Conservation (phyloP, 2,329 filamentous ascomycete genomes). For the Aspergillus costaricaensis region DNA sequence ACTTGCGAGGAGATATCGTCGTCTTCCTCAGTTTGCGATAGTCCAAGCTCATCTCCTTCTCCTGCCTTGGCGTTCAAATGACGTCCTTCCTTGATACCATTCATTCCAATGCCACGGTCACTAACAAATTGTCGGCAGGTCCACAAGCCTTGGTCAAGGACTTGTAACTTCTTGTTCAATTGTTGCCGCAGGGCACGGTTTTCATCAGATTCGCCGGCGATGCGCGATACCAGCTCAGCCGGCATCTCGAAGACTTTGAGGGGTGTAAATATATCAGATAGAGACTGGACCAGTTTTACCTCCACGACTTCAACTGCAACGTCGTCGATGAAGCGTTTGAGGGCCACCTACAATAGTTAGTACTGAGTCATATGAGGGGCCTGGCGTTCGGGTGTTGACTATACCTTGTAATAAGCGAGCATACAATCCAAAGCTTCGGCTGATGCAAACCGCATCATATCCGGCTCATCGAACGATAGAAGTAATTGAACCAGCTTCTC, state of each 20-base stretch:
- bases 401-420: not conserved
- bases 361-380: too few relatives aligned
- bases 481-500: not conserved
- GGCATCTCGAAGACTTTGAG: not conserved
- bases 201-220: not conserved
- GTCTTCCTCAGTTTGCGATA: too few relatives aligned
- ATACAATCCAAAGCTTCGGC: constrained; percentile 5
- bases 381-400: too few relatives aligned
- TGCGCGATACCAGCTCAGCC: not conserved
- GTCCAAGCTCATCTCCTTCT: too few relatives aligned
- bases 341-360: not conserved
- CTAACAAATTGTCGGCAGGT: not conserved
- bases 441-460: not conserved
- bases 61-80: too few relatives aligned
- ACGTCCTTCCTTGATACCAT: too few relatives aligned
- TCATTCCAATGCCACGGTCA: too few relatives aligned
- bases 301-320: constrained; percentile 1
- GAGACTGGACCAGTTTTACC: not conserved
- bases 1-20: too few relatives aligned
- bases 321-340: not conserved
- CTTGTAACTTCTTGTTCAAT: not conserved
- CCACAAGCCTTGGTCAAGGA: not conserved
- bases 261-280: not conserved
- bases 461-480: not conserved
- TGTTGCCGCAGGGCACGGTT: not conserved